These are phyloP conservation scores for Heliamphora exappendiculata DNA, from an alignment of 148 eudicot genomes.

Conservation along the genomic window DNA sequence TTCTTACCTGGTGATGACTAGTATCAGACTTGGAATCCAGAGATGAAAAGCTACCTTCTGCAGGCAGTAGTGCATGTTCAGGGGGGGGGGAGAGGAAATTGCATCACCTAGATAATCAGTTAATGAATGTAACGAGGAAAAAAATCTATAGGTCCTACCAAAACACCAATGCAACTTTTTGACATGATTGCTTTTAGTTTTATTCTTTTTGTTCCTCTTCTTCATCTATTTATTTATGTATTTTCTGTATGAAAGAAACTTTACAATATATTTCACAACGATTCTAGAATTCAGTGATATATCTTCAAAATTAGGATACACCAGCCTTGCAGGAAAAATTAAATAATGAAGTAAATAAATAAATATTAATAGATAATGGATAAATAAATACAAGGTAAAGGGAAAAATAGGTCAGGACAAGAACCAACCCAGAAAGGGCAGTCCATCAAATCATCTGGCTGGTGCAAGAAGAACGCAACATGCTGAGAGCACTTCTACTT, in stretches of 20 bases:
- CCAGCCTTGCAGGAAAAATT: no score
- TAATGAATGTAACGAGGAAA: not conserved
- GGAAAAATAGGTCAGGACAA: not conserved
- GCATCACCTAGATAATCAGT: not conserved
- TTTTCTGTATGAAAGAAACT: not conserved
- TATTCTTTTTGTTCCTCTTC: not conserved
- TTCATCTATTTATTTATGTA: no score
- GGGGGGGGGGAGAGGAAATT: not conserved
- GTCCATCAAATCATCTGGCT: no score
- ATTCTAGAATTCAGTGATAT: not conserved
- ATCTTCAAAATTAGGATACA: not conserved
- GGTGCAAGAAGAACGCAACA: no score
- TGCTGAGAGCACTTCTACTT: no score
- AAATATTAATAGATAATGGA: no score
- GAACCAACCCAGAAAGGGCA: not conserved
- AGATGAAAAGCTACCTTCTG: slow-evolving; percentile 50
- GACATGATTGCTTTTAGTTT: not conserved
- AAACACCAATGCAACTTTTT: slow-evolving; percentile 2
- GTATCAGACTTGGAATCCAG: slow-evolving; percentile 28
- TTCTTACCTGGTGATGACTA: slow-evolving; percentile 38
- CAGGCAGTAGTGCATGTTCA: slow-evolving; percentile 15
- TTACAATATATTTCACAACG: not conserved
- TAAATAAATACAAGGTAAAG: no score
- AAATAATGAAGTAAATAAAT: no score
- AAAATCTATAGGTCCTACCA: not conserved